Evolutionary conservation across 2,329 filamentous ascomycete genomes (phyloP).

Genomic region (Fusarium chaquense): DNA sequence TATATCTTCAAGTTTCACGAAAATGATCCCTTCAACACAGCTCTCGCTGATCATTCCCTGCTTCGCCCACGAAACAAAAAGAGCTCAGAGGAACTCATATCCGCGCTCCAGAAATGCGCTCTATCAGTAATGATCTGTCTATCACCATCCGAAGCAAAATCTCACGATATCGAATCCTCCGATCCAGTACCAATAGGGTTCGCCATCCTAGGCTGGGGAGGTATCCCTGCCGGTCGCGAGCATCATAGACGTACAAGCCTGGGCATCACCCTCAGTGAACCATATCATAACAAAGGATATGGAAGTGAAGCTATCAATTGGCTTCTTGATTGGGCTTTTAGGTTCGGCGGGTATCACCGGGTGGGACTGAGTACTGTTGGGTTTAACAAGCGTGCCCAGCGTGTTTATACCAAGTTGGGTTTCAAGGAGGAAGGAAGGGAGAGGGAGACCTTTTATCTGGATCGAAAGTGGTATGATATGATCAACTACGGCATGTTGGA

Average conservation of each 20-base stretch:
- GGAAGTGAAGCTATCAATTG: slow-evolving; percentile 61
- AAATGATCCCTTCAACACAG: background rate
- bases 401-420: slow-evolving; percentile 59
- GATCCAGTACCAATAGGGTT: background rate
- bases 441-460: slow-evolving; percentile 57
- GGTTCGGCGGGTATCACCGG: slow-evolving; percentile 57
- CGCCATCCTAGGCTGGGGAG: background rate
- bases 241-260: background rate
- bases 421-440: slow-evolving; percentile 59
- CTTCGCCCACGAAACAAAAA: background rate
- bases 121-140: background rate
- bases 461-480: slow-evolving; percentile 56
- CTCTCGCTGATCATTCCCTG: background rate
- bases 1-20: slow-evolving; percentile 3
- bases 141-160: background rate
- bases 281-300: slow-evolving; percentile 57
- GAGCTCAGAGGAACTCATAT: background rate
- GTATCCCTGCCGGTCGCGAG: background rate
- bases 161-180: background rate
- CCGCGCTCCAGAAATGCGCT: background rate
- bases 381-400: slow-evolving; percentile 58
- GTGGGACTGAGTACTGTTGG: slow-evolving; percentile 56
- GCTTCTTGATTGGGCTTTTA: slow-evolving; percentile 61
- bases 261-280: background rate
- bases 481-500: slow-evolving; percentile 55